phyloP scores from a whole-genome alignment of 2,329 filamentous ascomycete genomes.

The Sordariomycetes sp. region DNA sequence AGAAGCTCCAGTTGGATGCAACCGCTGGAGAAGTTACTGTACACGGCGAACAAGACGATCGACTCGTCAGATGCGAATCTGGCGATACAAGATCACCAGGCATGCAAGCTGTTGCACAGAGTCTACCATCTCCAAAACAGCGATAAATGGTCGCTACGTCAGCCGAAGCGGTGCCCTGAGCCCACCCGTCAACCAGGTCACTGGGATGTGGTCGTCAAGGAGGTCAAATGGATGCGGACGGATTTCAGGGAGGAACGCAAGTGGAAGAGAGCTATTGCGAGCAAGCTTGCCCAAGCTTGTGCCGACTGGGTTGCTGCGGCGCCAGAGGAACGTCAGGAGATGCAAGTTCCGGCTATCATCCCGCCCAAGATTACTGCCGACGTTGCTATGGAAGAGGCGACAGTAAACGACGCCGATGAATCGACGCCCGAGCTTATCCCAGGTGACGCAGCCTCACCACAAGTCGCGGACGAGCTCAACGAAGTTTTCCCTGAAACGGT shows the following conservation, averaged over 20 bases:
- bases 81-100: slow-evolving; percentile 76
- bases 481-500: slow-evolving; percentile 38
- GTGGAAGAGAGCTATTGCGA: slow-evolving; percentile 79
- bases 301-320: slow-evolving; percentile 68
- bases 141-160: slow-evolving; percentile 86
- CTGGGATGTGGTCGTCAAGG: slow-evolving; percentile 77
- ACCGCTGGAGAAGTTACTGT: slow-evolving; percentile 61
- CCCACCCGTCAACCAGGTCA: slow-evolving; percentile 69
- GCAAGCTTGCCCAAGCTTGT: slow-evolving; percentile 73
- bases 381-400: slow-evolving; percentile 20
- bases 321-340: slow-evolving; percentile 49
- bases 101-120: slow-evolving; percentile 74
- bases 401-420: slow-evolving; percentile 29
- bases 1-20: slow-evolving; percentile 48
- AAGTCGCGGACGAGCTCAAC: slow-evolving; percentile 27
- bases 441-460: slow-evolving; percentile 49
- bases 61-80: slow-evolving; percentile 79
- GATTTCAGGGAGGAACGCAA: slow-evolving; percentile 92
- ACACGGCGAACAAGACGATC: slow-evolving; percentile 80
- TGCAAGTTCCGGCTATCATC: slow-evolving; percentile 58
- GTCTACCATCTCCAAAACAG: slow-evolving; percentile 88
- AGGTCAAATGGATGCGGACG: slow-evolving; percentile 97
- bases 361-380: slow-evolving; percentile 27
- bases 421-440: slow-evolving; percentile 59
- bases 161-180: slow-evolving; percentile 77